Percentiles rank a stretch among this genome's conserved stretches.
Evolutionary conservation across 306 rosid genomes (phyloP).

Genomic region (Dalbergia cochinchinensis): DNA sequence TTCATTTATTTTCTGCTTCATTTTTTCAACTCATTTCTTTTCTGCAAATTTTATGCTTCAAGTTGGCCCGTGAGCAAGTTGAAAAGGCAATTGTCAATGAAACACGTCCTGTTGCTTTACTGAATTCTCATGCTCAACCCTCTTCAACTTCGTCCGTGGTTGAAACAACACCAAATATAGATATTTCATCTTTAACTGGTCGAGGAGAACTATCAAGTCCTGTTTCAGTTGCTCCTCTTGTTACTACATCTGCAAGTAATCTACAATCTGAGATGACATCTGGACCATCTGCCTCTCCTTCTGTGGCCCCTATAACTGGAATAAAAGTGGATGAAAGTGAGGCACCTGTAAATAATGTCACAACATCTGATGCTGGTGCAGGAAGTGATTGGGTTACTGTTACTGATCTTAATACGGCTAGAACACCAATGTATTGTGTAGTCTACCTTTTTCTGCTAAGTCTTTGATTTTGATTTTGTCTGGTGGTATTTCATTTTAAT

Average conservation of each 20-base stretch:
- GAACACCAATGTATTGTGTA: constrained; percentile 67
- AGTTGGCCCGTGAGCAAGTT: constrained; percentile 89
- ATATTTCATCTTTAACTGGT: constrained; percentile 54
- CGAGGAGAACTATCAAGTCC: constrained; percentile 72
- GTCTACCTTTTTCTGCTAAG: constrained; percentile 36
- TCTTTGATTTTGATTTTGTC: constrained; percentile 22
- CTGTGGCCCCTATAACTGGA: constrained; percentile 51
- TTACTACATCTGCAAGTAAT: constrained; percentile 52
- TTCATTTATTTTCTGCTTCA: constrained; percentile 2
- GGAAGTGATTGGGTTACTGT: constrained; percentile 57
- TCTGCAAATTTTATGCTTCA: constrained; percentile 44
- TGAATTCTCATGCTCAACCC: constrained; percentile 55
- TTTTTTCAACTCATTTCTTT: constrained; percentile 37
- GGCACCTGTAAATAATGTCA: constrained; percentile 53
- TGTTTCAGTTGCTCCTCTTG: constrained; percentile 68
- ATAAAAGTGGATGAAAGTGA: constrained; percentile 56
- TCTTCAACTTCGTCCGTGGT: constrained; percentile 54
- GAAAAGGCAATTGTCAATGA: constrained; percentile 65
- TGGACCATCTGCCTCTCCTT: constrained; percentile 67
- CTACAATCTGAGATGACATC: constrained; percentile 54
- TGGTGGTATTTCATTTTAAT: neutral
- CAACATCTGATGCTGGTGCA: constrained; percentile 50
- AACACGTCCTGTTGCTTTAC: constrained; percentile 46
- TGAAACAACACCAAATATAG: constrained; percentile 60
- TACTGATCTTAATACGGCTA: constrained; percentile 43